Base-by-base conservation (phyloP, 495 filamentous ascomycete species). In the Hypomontagnella monticulosa region DNA sequence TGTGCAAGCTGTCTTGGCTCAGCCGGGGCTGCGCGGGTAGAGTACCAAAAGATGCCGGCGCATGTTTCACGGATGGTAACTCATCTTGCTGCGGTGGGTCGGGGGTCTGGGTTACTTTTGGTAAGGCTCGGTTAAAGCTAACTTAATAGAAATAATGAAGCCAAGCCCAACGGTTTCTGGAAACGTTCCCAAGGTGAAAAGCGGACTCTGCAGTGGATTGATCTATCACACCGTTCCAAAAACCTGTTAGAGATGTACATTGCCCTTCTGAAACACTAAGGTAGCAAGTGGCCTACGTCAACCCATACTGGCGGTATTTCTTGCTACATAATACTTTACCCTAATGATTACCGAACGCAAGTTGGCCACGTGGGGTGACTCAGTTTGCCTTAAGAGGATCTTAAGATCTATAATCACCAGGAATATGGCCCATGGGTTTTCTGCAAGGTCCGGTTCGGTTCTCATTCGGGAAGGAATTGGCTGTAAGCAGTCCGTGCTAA, bases 81-180 rank as follows among this genome's bases (percentile, higher is more conserved):
- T 65, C 61, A 59, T 47, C 55, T 27, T 59, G 40, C 38, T 14
- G 20, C 44, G 11, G 37, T 44, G 54, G 61, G 61, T 53, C 48
- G 1, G 23, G 18, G 16, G 50, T 15, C 50, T n/a, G n/a, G n/a
- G n/a, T n/a, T n/a, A n/a, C n/a, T n/a, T n/a, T n/a, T 51, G 36
- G 53, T 54, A 53, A 37, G 57, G 51, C 51, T 46, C 63, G 63
- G 56, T 61, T 66, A 61, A 56, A 44, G 63, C 50, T 66, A 42
- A n/a, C n/a, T n/a, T 49, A 43, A 41, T 30, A 20, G 15, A 30
- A 15, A 15, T 38, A 20, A 46, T 38, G 42, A 54, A 40, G 56
- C 50, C 42, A 59, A 32, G 34, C 49, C 63, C n/a, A 56, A 38
- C 27, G 20, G 27, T 58, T 47, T 65, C 54, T 65, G 48, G 61